phyloP scores from a whole-genome alignment of 208 protist genomes.

The Herpetomonas samuelpessoai region DNA sequence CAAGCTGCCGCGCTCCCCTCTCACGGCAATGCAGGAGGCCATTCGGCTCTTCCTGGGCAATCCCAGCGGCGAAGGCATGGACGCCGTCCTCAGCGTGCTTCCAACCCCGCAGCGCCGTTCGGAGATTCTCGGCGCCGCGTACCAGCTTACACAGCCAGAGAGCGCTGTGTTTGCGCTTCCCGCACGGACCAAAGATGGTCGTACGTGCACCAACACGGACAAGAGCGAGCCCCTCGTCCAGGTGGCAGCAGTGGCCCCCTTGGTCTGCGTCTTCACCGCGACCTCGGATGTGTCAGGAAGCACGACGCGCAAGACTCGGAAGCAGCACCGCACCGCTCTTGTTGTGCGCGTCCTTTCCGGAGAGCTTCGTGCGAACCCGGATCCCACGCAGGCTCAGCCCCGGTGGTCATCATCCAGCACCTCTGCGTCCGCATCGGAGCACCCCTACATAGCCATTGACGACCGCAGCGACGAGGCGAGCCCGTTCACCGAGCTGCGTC shows the following conservation, averaged over 20 bases:
- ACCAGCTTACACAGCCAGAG: constrained; percentile 21
- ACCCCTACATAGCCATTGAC: constrained; percentile 50
- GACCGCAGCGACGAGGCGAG: constrained; percentile 69
- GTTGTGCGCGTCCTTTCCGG: constrained; percentile 66
- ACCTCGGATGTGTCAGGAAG: background rate
- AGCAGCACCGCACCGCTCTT: constrained; percentile 20
- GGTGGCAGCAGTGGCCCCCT: constrained; percentile 49
- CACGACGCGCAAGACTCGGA: constrained; percentile 23
- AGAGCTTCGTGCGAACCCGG: too few relatives aligned
- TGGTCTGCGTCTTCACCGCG: constrained; percentile 40
- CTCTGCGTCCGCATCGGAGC: background rate
- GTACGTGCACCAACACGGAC: too few relatives aligned
- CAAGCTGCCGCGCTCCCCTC: constrained; percentile 54
- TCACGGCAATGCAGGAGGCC: constrained; percentile 62
- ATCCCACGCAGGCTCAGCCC: too few relatives aligned
- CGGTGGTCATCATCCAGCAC: too few relatives aligned
- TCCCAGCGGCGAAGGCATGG: constrained; percentile 41
- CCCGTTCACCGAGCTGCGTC: constrained; percentile 45
- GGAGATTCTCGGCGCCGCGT: constrained; percentile 35
- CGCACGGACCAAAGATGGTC: too few relatives aligned
- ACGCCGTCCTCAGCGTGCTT: constrained; percentile 65
- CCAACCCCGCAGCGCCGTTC: constrained; percentile 31
- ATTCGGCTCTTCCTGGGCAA: constrained; percentile 66
- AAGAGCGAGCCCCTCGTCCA: too few relatives aligned
- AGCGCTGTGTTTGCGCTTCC: background rate